Evolutionary conservation across 2,329 filamentous ascomycete genomes (phyloP).

Genomic region (Beauveria sp.): DNA sequence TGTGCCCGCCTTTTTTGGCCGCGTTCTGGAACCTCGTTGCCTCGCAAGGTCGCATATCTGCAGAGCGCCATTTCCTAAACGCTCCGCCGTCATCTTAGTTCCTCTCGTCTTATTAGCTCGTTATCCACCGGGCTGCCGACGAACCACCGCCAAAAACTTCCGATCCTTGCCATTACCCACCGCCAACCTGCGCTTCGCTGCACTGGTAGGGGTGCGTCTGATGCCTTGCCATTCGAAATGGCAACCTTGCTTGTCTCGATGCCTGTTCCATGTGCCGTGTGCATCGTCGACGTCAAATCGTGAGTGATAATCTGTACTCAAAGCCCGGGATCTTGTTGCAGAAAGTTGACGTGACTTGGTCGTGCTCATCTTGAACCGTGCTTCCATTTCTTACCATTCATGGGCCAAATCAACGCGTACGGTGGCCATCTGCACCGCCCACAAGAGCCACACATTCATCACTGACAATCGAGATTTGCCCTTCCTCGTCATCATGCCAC

Average conservation of each 20-base stretch:
- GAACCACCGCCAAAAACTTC: not conserved
- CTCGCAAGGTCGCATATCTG: not conserved
- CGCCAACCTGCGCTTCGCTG: not conserved
- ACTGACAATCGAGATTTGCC: constrained; percentile 1
- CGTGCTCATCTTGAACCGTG: too few relatives aligned
- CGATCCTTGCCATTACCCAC: not conserved
- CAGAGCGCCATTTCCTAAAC: not conserved
- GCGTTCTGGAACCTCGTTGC: not conserved
- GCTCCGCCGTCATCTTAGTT: constrained; percentile 2
- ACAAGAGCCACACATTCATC: not conserved
- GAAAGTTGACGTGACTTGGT: not conserved
- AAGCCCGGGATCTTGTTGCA: not conserved
- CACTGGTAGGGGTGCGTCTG: not conserved
- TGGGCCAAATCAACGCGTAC: too few relatives aligned
- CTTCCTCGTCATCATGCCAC: not conserved
- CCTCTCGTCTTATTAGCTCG: not conserved
- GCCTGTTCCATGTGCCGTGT: not conserved
- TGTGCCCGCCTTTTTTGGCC: not conserved
- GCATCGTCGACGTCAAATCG: not conserved
- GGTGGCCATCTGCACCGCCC: not conserved
- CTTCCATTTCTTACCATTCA: too few relatives aligned
- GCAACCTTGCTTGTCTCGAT: not conserved
- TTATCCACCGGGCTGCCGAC: not conserved
- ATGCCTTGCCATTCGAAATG: not conserved
- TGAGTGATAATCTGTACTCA: not conserved